These are phyloP conservation scores for Nephelium lappaceum DNA, from an alignment of 345 rosid species.

Conservation along the genomic window DNA sequence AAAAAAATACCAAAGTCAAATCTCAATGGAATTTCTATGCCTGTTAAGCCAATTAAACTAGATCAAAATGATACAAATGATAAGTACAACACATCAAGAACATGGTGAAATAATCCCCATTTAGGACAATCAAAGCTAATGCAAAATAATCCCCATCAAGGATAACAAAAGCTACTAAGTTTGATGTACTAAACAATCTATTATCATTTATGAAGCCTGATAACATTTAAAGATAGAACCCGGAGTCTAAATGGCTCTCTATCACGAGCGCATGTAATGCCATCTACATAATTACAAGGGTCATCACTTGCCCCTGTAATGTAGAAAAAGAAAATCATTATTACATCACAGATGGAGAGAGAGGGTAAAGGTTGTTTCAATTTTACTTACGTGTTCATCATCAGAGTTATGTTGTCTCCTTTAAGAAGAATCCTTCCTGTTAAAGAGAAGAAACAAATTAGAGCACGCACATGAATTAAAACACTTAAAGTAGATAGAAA, in stretches of 20 bases:
- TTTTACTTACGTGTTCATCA: conserved; percentile 82
- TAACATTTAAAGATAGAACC: too few species aligned
- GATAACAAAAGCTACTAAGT: too few species aligned
- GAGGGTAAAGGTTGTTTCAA: background rate
- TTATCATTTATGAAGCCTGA: too few species aligned
- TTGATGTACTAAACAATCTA: too few species aligned
- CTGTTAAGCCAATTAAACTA: background rate
- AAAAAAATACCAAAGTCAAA: background rate
- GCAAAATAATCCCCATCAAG: too few species aligned
- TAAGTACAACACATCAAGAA: background rate
- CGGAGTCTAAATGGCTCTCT: too few species aligned
- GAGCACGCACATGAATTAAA: background rate
- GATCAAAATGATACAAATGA: background rate
- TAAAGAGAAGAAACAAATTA: conserved; percentile 8
- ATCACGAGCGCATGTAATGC: background rate
- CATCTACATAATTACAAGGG: conserved; percentile 3
- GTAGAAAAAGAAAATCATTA: background rate
- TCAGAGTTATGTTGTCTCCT: conserved; percentile 90
- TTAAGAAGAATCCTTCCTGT: conserved; percentile 91
- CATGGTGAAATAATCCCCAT: background rate
- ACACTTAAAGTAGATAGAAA: background rate
- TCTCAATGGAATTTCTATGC: background rate
- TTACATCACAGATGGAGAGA: background rate
- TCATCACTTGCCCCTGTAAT: conserved; percentile 60
- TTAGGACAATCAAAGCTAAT: too few species aligned